Percentiles rank a stretch among this genome's conserved stretches.
Conservation (phyloP, 164 flowering plant species). For the Dillenia suffruticosa region DNA sequence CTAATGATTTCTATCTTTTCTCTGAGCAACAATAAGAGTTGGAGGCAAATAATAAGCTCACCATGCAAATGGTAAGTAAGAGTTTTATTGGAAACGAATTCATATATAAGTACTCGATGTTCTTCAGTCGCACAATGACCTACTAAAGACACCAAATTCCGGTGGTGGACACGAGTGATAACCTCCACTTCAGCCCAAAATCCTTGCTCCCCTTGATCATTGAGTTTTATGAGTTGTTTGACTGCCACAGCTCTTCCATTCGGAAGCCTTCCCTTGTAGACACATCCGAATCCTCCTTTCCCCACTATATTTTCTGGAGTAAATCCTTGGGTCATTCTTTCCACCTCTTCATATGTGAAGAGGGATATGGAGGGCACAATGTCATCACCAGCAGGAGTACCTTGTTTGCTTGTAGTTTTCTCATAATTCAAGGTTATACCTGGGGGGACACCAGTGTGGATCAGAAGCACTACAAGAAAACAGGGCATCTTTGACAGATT, state of each 20-base stretch:
- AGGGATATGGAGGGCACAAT: slow-evolving; percentile 22
- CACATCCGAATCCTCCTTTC: slow-evolving; percentile 68
- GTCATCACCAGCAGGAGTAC: slow-evolving; percentile 12
- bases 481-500: slow-evolving; percentile 1
- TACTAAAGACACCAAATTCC: slow-evolving; percentile 65
- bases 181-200: slow-evolving; percentile 70
- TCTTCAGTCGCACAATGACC: slow-evolving; percentile 52
- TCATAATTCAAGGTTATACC: slow-evolving; percentile 25
- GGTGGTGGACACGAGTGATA: slow-evolving; percentile 66
- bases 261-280: slow-evolving; percentile 39
- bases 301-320: slow-evolving; percentile 42
- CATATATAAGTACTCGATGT: slow-evolving; percentile 57
- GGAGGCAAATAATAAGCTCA: slow-evolving; percentile 14
- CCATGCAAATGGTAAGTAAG: slow-evolving; percentile 65
- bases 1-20: not conserved
- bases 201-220: slow-evolving; percentile 66
- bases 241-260: slow-evolving; percentile 60
- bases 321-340: slow-evolving; percentile 50
- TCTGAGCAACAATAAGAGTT: not conserved
- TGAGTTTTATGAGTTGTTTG: slow-evolving; percentile 55
- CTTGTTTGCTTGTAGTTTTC: slow-evolving; percentile 18
- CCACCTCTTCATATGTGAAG: slow-evolving; percentile 51
- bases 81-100: slow-evolving; percentile 54
- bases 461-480: no score
- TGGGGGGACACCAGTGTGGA: not conserved